phyloP scores from a whole-genome alignment of 805 yeast genomes.

The Grigorovia yakushimaensis region DNA sequence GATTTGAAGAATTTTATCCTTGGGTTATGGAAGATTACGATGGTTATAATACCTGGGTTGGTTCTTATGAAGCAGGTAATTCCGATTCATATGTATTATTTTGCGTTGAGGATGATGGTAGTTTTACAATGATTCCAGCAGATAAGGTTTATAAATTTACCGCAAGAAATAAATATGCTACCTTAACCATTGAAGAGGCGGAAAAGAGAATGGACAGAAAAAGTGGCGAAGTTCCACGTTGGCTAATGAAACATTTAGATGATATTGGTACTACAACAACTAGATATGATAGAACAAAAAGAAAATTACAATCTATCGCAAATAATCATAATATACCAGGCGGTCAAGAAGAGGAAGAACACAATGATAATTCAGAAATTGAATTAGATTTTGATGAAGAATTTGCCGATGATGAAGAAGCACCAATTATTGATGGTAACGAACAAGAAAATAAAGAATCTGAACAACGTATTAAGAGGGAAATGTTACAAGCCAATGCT shows the following conservation, averaged over 20 bases:
- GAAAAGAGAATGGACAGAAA: constrained; percentile 87
- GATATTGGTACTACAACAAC: constrained; percentile 44
- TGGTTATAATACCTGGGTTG: constrained; percentile 89
- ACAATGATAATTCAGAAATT: constrained; percentile 72
- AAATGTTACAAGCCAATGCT: constrained; percentile 74
- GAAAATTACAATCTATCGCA: constrained; percentile 41
- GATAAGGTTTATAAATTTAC: constrained; percentile 91
- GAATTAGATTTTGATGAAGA: constrained; percentile 94
- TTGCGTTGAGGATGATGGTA: constrained; percentile 73
- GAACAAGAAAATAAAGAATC: constrained; percentile 91
- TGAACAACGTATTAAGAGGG: constrained; percentile 72
- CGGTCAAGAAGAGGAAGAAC: constrained; percentile 33
- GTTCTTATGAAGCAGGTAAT: constrained; percentile 84
- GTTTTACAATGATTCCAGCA: constrained; percentile 86
- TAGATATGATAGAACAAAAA: constrained; percentile 40
- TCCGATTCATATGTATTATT: constrained; percentile 79
- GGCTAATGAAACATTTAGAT: constrained; percentile 89
- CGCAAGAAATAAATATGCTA: constrained; percentile 86
- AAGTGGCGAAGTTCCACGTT: constrained; percentile 65
- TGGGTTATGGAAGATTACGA: constrained; percentile 98
- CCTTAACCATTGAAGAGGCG: constrained; percentile 91
- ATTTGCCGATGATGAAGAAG: constrained; percentile 97
- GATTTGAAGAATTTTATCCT: constrained; percentile 95
- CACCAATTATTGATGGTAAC: constrained; percentile 91
- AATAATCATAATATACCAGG: constrained; percentile 30